Conservation (phyloP, 305 asterid species). For the Ilex paraguariensis region DNA sequence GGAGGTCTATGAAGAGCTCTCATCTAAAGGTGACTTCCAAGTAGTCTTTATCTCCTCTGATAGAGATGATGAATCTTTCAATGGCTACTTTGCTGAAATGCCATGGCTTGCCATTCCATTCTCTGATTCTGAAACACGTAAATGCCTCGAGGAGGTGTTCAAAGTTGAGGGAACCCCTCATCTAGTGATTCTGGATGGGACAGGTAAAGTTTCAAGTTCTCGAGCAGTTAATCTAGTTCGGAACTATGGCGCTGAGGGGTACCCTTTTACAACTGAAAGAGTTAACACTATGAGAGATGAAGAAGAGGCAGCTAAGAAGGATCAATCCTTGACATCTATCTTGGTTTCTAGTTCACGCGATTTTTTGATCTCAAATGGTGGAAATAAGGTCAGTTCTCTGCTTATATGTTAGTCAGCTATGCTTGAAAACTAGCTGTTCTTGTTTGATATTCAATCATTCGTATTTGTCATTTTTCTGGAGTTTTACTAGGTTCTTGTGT, state of each 20-base stretch:
- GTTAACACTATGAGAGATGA: slow-evolving; percentile 14
- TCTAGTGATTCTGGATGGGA: no score
- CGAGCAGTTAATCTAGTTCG: background rate
- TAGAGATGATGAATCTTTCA: slow-evolving; percentile 23
- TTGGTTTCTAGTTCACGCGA: no score
- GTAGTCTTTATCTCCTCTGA: slow-evolving; percentile 31
- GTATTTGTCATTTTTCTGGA: no score
- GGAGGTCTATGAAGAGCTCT: slow-evolving; percentile 15
- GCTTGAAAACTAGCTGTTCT: no score
- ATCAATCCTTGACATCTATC: slow-evolving; percentile 18
- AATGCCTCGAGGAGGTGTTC: no score
- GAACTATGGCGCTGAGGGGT: slow-evolving; percentile 20
- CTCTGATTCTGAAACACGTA: slow-evolving; percentile 14
- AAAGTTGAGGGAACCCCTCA: no score
- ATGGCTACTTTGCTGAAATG: slow-evolving; percentile 18
- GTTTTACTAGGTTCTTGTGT: slow-evolving; percentile 16
- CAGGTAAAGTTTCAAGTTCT: no score
- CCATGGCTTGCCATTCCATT: slow-evolving; percentile 36
- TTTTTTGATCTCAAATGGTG: no score
- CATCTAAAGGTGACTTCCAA: slow-evolving; percentile 16
- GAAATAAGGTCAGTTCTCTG: no score
- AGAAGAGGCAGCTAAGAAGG: slow-evolving; percentile 15
- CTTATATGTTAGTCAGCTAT: no score
- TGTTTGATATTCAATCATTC: no score
- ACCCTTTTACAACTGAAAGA: slow-evolving; percentile 25